These are phyloP conservation scores for Kazachstania kunashirensis DNA, from an alignment of 805 yeast genomes.

Conservation along the genomic window DNA sequence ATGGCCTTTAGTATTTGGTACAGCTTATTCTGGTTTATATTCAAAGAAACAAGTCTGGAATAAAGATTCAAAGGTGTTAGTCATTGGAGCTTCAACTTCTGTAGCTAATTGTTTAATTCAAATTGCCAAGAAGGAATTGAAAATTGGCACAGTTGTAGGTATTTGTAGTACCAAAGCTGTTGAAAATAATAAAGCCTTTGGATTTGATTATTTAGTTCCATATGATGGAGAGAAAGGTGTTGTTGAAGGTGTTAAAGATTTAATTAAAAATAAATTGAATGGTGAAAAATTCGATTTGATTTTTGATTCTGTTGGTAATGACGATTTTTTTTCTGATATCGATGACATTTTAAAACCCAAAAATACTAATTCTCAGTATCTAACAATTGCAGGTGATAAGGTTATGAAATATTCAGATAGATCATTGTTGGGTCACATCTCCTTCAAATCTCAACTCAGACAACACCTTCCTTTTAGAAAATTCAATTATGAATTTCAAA, in stretches of 20 bases:
- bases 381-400: constrained; percentile 49
- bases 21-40: constrained; percentile 42
- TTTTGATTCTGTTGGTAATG: constrained; percentile 57
- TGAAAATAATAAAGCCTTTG: constrained; percentile 36
- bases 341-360: constrained; percentile 37
- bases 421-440: constrained; percentile 2
- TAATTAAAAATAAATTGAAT: constrained; percentile 22
- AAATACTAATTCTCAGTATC: constrained; percentile 39
- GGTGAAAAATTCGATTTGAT: constrained; percentile 49
- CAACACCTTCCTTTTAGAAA: constrained; percentile 18
- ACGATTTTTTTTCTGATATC: constrained; percentile 38
- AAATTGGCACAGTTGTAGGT: constrained; percentile 44
- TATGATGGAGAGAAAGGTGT: constrained; percentile 35
- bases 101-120: constrained; percentile 53
- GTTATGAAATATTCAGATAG: constrained; percentile 25
- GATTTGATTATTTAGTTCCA: constrained; percentile 52
- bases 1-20: constrained; percentile 52
- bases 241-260: constrained; percentile 29
- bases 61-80: constrained; percentile 41
- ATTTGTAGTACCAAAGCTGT: constrained; percentile 44
- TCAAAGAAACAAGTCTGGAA: constrained; percentile 26
- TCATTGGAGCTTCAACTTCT: constrained; percentile 67
- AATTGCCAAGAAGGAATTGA: constrained; percentile 40
- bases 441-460: constrained; percentile 10
- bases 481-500: constrained; percentile 25